phyloP scores from a whole-genome alignment of 2,329 filamentous ascomycete genomes.

The Cladosporium austrohemisphaericum region DNA sequence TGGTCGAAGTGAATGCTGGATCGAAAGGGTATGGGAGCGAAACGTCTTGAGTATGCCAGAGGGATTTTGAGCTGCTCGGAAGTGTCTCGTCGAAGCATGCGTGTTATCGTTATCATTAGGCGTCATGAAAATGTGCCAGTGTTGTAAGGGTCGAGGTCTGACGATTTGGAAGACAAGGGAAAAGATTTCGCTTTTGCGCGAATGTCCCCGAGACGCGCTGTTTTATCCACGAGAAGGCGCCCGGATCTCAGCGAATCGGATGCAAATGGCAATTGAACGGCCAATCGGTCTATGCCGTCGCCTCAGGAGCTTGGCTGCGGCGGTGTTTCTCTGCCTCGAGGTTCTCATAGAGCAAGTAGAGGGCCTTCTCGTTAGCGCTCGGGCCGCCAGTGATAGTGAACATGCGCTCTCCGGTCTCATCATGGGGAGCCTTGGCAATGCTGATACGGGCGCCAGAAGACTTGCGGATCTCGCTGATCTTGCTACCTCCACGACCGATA shows the following conservation, averaged over 20 bases:
- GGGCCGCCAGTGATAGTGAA: conserved; percentile 98
- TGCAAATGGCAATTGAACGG: conserved; percentile 12
- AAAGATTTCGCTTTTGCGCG: neutral
- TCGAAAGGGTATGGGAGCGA: conserved; percentile 6
- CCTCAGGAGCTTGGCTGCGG: conserved; percentile 69
- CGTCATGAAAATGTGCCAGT: conserved; percentile 23
- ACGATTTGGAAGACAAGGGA: no score
- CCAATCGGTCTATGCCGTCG: conserved; percentile 19
- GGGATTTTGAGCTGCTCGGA: conserved; percentile 21
- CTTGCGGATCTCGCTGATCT: conserved; percentile 98
- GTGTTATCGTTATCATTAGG: conserved; percentile 27
- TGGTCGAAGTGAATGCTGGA: conserved; percentile 9
- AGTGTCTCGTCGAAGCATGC: conserved; percentile 25
- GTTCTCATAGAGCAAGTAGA: conserved; percentile 97
- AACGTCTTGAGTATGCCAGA: conserved; percentile 16
- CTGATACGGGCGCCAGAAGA: conserved; percentile 95
- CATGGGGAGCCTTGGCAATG: conserved; percentile 94
- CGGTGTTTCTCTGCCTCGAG: conserved; percentile 99
- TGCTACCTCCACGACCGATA: conserved; percentile 89
- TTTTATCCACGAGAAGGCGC: conserved; percentile 13
- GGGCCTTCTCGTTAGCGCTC: conserved; percentile 88
- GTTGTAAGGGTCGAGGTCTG: conserved; percentile 8
- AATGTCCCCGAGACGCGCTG: neutral
- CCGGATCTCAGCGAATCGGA: conserved; percentile 15
- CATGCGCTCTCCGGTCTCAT: conserved; percentile 97